phyloP scores from a whole-genome alignment of 441 rosid genomes.

The Populus hybrid region DNA sequence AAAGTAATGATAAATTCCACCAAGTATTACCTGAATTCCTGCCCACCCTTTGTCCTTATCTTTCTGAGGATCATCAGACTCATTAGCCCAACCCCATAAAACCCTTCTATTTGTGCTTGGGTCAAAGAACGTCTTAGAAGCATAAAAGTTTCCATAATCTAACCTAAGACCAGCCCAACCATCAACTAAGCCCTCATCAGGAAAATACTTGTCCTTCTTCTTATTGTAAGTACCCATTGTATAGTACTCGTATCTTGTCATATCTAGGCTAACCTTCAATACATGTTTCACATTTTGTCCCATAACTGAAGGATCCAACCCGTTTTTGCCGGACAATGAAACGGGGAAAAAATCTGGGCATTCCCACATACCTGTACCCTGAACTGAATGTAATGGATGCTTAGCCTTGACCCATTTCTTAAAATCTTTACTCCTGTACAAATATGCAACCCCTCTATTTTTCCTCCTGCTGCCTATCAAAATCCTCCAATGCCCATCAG shows the following conservation, averaged over 20 bases:
- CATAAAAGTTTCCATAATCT: not conserved
- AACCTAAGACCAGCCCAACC: constrained; percentile 48
- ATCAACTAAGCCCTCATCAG: constrained; percentile 47
- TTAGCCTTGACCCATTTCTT: constrained; percentile 56
- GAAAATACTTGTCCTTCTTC: constrained; percentile 39
- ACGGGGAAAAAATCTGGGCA: constrained; percentile 87
- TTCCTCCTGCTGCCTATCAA: constrained; percentile 52
- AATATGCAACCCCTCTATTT: constrained; percentile 50
- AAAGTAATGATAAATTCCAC: no score
- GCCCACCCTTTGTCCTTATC: no score
- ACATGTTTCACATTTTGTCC: constrained; percentile 51
- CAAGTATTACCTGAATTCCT: no score
- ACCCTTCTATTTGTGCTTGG: constrained; percentile 13
- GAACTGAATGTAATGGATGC: constrained; percentile 55
- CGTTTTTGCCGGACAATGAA: constrained; percentile 18
- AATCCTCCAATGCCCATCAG: constrained; percentile 56
- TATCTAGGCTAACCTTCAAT: constrained; percentile 60
- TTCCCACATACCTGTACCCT: constrained; percentile 70
- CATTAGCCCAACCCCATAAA: not conserved
- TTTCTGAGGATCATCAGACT: no score
- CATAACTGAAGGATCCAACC: constrained; percentile 44
- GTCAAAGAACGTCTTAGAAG: not conserved
- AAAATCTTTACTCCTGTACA: constrained; percentile 67
- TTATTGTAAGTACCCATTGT: constrained; percentile 56
- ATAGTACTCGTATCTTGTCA: constrained; percentile 44